phyloP scores from a whole-genome alignment of 345 rosid genomes.

The Salix udensis region DNA sequence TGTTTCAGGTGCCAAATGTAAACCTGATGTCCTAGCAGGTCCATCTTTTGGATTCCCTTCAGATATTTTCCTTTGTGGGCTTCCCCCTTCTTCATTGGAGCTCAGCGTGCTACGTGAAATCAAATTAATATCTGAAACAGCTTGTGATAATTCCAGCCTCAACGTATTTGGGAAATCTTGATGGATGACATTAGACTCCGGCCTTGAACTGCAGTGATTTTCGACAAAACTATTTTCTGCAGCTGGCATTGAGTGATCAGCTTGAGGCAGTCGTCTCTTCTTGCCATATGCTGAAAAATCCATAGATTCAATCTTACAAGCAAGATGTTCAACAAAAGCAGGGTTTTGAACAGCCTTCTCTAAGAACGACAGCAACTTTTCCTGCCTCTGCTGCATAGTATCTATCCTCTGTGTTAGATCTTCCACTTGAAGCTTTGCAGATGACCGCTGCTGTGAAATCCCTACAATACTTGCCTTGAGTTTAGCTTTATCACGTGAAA shows the following conservation, averaged over 20 bases:
- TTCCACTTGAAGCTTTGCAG: constrained; percentile 56
- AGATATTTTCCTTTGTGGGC: constrained; percentile 43
- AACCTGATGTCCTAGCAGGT: constrained; percentile 44
- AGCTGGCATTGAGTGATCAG: constrained; percentile 51
- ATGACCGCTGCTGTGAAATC: constrained; percentile 52
- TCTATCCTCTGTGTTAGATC: constrained; percentile 49
- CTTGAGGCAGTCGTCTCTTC: constrained; percentile 72
- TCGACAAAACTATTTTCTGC: constrained; percentile 57
- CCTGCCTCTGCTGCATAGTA: constrained; percentile 67
- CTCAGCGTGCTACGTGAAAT: constrained; percentile 75
- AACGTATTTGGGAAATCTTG: constrained; percentile 73
- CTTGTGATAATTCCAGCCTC: constrained; percentile 73
- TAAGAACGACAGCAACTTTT: constrained; percentile 46
- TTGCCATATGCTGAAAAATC: constrained; percentile 69
- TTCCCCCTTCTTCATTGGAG: constrained; percentile 62
- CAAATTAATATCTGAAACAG: constrained; percentile 80
- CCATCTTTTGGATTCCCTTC: constrained; percentile 47
- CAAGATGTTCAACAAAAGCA: constrained; percentile 53
- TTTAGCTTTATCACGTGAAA: constrained; percentile 57
- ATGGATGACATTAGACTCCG: constrained; percentile 53
- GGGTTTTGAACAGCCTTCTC: constrained; percentile 56
- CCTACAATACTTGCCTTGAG: constrained; percentile 58
- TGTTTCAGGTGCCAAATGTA: constrained; percentile 49
- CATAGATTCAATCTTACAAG: constrained; percentile 58
- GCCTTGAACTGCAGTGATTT: constrained; percentile 53